Conservation (phyloP, 2,329 filamentous ascomycete species). For the Aspergillus pseudonomiae region DNA sequence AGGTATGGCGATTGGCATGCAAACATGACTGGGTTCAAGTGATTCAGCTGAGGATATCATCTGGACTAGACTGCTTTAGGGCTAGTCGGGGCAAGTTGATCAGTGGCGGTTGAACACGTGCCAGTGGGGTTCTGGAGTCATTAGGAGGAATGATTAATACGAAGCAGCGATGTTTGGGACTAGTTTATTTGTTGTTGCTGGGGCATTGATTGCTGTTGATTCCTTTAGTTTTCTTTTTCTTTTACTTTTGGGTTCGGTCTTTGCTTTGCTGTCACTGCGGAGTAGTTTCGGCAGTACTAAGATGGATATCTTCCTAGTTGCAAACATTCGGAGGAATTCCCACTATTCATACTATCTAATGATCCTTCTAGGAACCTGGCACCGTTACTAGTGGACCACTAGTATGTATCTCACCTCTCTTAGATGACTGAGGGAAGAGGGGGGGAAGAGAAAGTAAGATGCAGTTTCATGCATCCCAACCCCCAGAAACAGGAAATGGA, state of each 20-base stretch:
- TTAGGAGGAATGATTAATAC: not conserved
- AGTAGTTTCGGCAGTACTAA: slow-evolving; percentile 1
- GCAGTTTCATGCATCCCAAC: slow-evolving; percentile 3
- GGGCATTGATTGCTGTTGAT: not conserved
- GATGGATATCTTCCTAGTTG: not conserved
- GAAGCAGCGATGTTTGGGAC: not conserved
- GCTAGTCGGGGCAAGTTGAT: slow-evolving; percentile 2
- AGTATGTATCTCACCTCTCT: not conserved
- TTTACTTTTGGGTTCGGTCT: no score
- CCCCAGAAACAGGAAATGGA: slow-evolving; percentile 8
- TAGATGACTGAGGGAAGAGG: not conserved
- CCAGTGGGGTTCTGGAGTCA: slow-evolving; percentile 7
- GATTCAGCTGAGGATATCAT: slow-evolving; percentile 1
- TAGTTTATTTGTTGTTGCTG: not conserved
- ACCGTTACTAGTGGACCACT: not conserved
- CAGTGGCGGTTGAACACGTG: slow-evolving; percentile 14
- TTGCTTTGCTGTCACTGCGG: slow-evolving; percentile 1
- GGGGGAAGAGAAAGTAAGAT: not conserved
- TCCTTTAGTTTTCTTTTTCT: not conserved
- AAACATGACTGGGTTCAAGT: not conserved
- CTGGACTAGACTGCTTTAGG: not conserved
- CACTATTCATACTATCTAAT: not conserved
- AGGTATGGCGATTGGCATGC: not conserved
- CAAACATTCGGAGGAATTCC: not conserved
- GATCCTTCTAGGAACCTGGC: not conserved